These are phyloP conservation scores for Phlebopus sp. DNA, from an alignment of 1,284 basidiomycete species.

Conservation along the genomic window DNA sequence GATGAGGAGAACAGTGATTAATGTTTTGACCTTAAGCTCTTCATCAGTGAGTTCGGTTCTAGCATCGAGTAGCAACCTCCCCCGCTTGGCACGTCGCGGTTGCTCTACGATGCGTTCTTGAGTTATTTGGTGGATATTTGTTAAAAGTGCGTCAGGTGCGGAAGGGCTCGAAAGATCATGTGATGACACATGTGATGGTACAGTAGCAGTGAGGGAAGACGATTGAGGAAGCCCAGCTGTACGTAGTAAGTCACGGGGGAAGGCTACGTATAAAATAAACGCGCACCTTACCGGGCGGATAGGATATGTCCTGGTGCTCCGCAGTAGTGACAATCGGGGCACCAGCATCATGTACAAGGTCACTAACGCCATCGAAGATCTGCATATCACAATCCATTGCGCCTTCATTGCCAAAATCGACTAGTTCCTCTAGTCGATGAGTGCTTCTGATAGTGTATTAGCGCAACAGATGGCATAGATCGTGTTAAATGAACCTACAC, in stretches of 20 bases:
- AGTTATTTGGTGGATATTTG: slow-evolving; percentile 4
- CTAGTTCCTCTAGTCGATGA: slow-evolving; percentile 13
- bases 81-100: slow-evolving; percentile 39
- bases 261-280: neutral
- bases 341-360: slow-evolving; percentile 1
- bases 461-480: neutral
- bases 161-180: slow-evolving; percentile 28
- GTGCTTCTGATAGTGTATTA: slow-evolving; percentile 17
- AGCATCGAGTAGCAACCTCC: slow-evolving; percentile 51
- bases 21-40: slow-evolving; percentile 58
- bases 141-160: slow-evolving; percentile 2
- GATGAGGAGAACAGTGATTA: neutral
- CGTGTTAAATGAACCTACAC: slow-evolving; percentile 10
- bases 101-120: slow-evolving; percentile 21
- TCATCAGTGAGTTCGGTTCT: slow-evolving; percentile 77
- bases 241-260: neutral
- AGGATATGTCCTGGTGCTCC: slow-evolving; percentile 1
- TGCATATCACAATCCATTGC: slow-evolving; percentile 12
- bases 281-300: slow-evolving; percentile 11
- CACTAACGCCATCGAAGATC: slow-evolving; percentile 2
- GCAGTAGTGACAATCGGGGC: neutral
- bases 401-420: slow-evolving; percentile 11
- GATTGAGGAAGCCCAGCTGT: slow-evolving; percentile 17
- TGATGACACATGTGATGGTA: slow-evolving; percentile 11
- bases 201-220: slow-evolving; percentile 10